phyloP scores from a whole-genome alignment of 352 stramenopile genomes.

The Phytopythium boreale region DNA sequence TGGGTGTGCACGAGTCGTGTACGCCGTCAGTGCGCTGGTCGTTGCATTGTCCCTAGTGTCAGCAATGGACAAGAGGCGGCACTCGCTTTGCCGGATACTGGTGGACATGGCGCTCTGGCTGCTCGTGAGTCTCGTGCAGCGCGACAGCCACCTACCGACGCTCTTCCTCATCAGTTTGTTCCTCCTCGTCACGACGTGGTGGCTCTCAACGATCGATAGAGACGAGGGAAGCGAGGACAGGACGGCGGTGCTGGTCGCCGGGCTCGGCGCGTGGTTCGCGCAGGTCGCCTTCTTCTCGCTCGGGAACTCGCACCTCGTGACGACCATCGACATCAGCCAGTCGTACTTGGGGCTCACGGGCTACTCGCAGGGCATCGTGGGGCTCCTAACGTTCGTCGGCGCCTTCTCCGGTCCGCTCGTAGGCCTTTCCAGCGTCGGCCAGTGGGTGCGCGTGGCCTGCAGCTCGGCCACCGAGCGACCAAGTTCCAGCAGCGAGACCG shows the following conservation, averaged over 20 bases:
- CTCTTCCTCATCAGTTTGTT: slow-evolving; percentile 53
- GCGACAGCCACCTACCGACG: slow-evolving; percentile 54
- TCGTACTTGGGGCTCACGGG: slow-evolving; percentile 75
- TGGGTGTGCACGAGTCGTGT: slow-evolving; percentile 47
- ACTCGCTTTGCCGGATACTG: slow-evolving; percentile 11
- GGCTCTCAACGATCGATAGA: slow-evolving; percentile 13
- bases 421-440: slow-evolving; percentile 39
- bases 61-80: slow-evolving; percentile 2
- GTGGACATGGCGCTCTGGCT: slow-evolving; percentile 61
- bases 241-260: slow-evolving; percentile 12
- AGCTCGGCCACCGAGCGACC: neutral
- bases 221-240: neutral
- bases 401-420: slow-evolving; percentile 76
- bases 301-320: slow-evolving; percentile 88
- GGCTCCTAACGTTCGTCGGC: slow-evolving; percentile 66
- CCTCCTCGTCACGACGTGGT: slow-evolving; percentile 23
- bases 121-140: slow-evolving; percentile 56
- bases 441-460: slow-evolving; percentile 29
- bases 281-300: slow-evolving; percentile 81
- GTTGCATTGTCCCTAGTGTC: slow-evolving; percentile 3
- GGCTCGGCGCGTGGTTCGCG: slow-evolving; percentile 43
- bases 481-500: slow-evolving; percentile 5
- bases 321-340: slow-evolving; percentile 88
- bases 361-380: slow-evolving; percentile 85
- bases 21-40: slow-evolving; percentile 21